Percentiles rank a stretch among this genome's conserved stretches.
Evolutionary conservation across 345 rosid species (phyloP).

Genomic region (Anastatica hierochuntica): DNA sequence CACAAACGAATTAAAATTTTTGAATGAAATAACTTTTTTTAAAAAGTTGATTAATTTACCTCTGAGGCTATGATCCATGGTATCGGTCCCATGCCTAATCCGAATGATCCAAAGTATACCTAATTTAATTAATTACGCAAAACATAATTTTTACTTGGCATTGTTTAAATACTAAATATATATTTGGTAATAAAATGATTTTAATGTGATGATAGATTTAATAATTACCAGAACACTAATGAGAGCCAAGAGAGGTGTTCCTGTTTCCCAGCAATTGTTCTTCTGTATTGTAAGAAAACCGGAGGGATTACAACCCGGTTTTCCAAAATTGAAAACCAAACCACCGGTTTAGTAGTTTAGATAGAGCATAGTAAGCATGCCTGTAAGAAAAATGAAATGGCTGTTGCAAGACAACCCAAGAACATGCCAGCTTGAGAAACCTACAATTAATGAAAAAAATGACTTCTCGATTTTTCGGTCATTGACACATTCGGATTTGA

Average conservation of each 20-base stretch:
- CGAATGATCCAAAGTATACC: constrained; percentile 25
- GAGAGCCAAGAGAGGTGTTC: constrained; percentile 17
- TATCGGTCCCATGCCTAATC: constrained; percentile 32
- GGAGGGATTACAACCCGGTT: neutral
- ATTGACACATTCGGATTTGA: neutral
- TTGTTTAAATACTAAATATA: neutral
- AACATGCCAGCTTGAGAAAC: constrained; percentile 65
- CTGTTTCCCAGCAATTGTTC: constrained; percentile 27
- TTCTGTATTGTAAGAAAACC: constrained; percentile 30
- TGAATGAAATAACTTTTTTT: neutral
- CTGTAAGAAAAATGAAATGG: constrained; percentile 46
- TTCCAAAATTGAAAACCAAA: neutral
- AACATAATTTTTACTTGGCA: neutral
- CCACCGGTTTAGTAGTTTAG: neutral
- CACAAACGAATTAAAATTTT: too few species aligned
- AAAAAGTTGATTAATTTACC: neutral
- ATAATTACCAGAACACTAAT: constrained; percentile 15
- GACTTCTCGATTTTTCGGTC: neutral
- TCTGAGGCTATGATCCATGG: constrained; percentile 36
- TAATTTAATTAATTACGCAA: neutral
- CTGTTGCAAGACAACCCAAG: constrained; percentile 57
- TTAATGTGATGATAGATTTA: neutral
- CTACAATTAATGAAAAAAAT: constrained; percentile 22
- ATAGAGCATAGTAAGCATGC: constrained; percentile 23
- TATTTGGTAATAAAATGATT: too few species aligned